phyloP scores from a whole-genome alignment of 106 monocot genomes.

The Dendrobium catenatum region DNA sequence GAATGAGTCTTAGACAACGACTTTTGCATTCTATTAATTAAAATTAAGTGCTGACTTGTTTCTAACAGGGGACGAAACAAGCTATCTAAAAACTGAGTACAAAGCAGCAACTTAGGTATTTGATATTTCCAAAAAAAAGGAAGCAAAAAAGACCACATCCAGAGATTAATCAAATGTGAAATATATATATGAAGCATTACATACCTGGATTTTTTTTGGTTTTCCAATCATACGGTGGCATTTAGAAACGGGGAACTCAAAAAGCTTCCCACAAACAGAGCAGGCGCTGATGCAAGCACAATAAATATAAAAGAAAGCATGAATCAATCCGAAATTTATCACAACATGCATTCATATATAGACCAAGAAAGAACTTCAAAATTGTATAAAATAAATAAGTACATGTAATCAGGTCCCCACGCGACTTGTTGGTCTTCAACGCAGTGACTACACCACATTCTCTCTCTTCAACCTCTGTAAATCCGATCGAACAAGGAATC shows the following conservation, averaged over 20 bases:
- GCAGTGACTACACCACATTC: not conserved
- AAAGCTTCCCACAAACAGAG: not conserved
- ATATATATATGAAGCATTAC: not conserved
- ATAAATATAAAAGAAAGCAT: not conserved
- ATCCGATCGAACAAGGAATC: not conserved
- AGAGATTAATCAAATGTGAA: not conserved
- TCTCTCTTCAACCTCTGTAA: not conserved
- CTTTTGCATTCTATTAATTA: not conserved
- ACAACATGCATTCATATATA: not conserved
- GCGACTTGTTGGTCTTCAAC: not conserved
- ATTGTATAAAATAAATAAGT: not conserved
- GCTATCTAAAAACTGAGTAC: not conserved
- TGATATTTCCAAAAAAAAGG: not conserved
- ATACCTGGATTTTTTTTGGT: not conserved
- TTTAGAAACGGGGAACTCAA: not conserved
- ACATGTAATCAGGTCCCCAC: not conserved
- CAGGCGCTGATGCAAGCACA: not conserved
- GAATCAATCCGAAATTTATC: not conserved
- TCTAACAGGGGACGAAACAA: not conserved
- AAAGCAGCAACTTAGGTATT: not conserved
- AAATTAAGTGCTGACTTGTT: not conserved
- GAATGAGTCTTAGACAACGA: not conserved
- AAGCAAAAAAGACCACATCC: not conserved
- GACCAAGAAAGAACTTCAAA: not conserved
- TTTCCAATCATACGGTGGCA: not conserved